These are phyloP conservation scores for Terfezia claveryi DNA, from an alignment of 495 filamentous ascomycete genomes.

Conservation along the genomic window DNA sequence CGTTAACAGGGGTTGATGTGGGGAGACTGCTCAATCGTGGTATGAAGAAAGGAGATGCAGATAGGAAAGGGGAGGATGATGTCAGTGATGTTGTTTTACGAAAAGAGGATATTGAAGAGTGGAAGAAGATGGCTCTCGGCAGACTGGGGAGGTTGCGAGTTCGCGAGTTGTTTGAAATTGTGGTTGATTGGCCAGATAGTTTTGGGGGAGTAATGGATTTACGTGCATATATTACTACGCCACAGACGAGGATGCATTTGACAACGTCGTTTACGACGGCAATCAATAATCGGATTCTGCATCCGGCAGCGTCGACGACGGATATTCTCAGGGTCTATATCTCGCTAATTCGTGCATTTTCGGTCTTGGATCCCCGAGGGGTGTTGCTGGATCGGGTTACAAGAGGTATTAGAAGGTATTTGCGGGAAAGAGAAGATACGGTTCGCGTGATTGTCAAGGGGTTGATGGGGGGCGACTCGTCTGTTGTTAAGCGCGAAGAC, in stretches of 20 bases:
- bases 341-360: slow-evolving; percentile 72
- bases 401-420: slow-evolving; percentile 58
- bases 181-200: slow-evolving; percentile 62
- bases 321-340: slow-evolving; percentile 83
- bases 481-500: slow-evolving; percentile 4
- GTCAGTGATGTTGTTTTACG: slow-evolving; percentile 7
- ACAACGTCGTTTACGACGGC: slow-evolving; percentile 48
- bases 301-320: slow-evolving; percentile 71
- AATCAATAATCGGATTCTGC: slow-evolving; percentile 51
- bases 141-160: slow-evolving; percentile 61
- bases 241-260: slow-evolving; percentile 36
- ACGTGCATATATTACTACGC: slow-evolving; percentile 25
- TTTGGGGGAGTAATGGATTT: slow-evolving; percentile 67
- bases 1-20: neutral
- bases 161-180: slow-evolving; percentile 67
- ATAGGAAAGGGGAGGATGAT: slow-evolving; percentile 15
- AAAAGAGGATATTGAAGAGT: slow-evolving; percentile 41
- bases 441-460: slow-evolving; percentile 70
- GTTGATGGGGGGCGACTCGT: slow-evolving; percentile 43
- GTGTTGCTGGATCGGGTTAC: slow-evolving; percentile 77
- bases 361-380: slow-evolving; percentile 71
- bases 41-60: slow-evolving; percentile 14
- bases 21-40: neutral
- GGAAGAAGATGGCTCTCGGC: slow-evolving; percentile 58
- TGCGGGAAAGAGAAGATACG: slow-evolving; percentile 86